Evolutionary conservation across 305 asterid species (phyloP).

Genomic region (Solanum hybrid): DNA sequence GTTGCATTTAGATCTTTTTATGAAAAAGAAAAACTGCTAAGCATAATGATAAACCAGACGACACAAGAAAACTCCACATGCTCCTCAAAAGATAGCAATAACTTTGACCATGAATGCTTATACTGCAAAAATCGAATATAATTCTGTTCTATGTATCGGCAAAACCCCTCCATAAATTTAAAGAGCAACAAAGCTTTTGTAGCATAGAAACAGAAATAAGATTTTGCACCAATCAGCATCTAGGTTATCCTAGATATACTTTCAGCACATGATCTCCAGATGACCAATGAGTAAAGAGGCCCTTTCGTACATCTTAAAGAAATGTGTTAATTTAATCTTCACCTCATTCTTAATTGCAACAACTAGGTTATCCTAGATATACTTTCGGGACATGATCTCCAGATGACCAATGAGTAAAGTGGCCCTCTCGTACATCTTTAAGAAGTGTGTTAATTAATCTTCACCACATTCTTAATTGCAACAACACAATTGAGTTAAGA

Average conservation of each 20-base stretch:
- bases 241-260: background rate
- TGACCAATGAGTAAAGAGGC: background rate
- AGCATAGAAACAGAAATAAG: background rate
- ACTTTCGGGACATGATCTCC: background rate
- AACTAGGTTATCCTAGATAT: background rate
- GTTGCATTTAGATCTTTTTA: background rate
- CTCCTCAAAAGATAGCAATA: background rate
- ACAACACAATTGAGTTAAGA: background rate
- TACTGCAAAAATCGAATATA: background rate
- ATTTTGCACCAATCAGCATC: background rate
- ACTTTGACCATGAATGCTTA: background rate
- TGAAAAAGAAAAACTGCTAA: background rate
- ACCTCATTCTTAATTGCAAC: background rate
- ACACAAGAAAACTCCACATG: background rate
- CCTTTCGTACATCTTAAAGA: background rate
- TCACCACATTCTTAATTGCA: background rate
- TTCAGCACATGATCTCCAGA: background rate
- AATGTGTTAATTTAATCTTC: background rate
- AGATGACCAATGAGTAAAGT: background rate
- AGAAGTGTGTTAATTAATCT: background rate
- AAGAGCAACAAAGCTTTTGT: background rate
- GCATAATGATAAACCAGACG: background rate
- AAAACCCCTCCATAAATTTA: constrained; percentile 1
- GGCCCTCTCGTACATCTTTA: background rate
- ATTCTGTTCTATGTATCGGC: background rate